Base-by-base conservation (phyloP, 371 early-diverging fungal genomes). In the Funneliformis caledonium region DNA sequence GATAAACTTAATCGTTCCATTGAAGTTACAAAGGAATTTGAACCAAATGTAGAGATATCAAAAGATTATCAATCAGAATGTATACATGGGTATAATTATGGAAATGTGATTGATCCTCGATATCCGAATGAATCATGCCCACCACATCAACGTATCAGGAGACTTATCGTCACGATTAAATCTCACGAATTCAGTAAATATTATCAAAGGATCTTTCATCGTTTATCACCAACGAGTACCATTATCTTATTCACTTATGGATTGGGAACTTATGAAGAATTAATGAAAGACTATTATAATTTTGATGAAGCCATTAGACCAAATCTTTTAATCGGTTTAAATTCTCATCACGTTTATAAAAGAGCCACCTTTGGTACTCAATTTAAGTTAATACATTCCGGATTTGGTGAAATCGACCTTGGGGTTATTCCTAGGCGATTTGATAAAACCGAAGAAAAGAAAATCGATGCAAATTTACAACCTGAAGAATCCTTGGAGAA, bases 191-290 rank as follows among this genome's bases (percentile, higher is more conserved):
- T 78, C 33, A 42, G 19, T 43, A 48, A 37, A 14, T 50, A 16
- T 33, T 62, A 69, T 33, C 43, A 31, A 67, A 67, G 56, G 42
- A 33, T 78, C 19, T 78, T 78, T 78, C 31, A 56, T 78, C 50
- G 79, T n/a, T 43, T 78, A 19, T 19, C 50, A 16, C 79, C 79
- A 47, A 50, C 43, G 19, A 68, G 65, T 69, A 78, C 79, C 4
- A 69, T 78, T 64, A 10, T 78, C 16, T 37, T 78, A 45, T 68
- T 78, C 19, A 48, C 67, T 19, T 9, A 42, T 56, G 56, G 79
- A 47, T 56, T 78, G 59, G 79, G 79, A 37, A 48, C 37, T 52
- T 78, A 78, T 59, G 79, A 78, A 37, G 79, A 78, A 33, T 78
- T 78, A 50, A 50, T 78, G 70, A 43, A 65, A 56, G 56, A 50